phyloP scores from a whole-genome alignment of 441 rosid genomes.

The Populus hybrid region DNA sequence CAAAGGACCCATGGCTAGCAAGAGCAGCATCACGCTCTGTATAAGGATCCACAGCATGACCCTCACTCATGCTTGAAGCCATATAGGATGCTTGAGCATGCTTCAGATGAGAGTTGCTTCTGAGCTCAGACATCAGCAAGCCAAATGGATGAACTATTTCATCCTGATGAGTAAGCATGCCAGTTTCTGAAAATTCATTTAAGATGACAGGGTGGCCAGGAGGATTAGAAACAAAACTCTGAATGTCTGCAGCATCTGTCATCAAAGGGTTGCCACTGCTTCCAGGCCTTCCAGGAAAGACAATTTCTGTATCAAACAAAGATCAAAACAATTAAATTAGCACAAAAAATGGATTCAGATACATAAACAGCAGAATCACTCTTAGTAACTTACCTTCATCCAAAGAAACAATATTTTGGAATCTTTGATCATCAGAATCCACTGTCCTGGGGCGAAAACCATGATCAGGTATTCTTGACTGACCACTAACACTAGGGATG shows the following conservation, averaged over 20 bases:
- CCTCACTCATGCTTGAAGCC: slow-evolving; percentile 10
- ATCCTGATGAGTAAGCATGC: not conserved
- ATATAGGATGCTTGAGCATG: slow-evolving; percentile 7
- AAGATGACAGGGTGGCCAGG: too few relatives aligned
- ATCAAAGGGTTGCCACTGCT: too few relatives aligned
- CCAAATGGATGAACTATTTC: not conserved
- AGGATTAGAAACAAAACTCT: too few relatives aligned
- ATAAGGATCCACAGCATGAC: not conserved
- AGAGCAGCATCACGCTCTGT: too few relatives aligned
- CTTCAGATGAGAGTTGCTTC: slow-evolving; percentile 21
- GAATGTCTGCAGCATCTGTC: too few relatives aligned
- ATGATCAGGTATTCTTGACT: slow-evolving; percentile 33
- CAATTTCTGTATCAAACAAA: too few relatives aligned
- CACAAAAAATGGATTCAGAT: too few relatives aligned
- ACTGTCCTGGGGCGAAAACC: slow-evolving; percentile 28
- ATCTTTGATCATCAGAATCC: slow-evolving; percentile 38
- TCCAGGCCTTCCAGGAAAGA: too few relatives aligned
- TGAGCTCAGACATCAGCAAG: slow-evolving; percentile 6
- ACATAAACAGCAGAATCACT: slow-evolving; percentile 6
- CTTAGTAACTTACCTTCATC: slow-evolving; percentile 71
- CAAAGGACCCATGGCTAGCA: too few relatives aligned
- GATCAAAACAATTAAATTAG: too few relatives aligned
- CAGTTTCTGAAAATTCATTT: slow-evolving; percentile 29
- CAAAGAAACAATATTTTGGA: slow-evolving; percentile 40
- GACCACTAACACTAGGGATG: slow-evolving; percentile 21